Conservation (phyloP, 768 basidiomycete species). For the Rhodotorula graminis region DNA sequence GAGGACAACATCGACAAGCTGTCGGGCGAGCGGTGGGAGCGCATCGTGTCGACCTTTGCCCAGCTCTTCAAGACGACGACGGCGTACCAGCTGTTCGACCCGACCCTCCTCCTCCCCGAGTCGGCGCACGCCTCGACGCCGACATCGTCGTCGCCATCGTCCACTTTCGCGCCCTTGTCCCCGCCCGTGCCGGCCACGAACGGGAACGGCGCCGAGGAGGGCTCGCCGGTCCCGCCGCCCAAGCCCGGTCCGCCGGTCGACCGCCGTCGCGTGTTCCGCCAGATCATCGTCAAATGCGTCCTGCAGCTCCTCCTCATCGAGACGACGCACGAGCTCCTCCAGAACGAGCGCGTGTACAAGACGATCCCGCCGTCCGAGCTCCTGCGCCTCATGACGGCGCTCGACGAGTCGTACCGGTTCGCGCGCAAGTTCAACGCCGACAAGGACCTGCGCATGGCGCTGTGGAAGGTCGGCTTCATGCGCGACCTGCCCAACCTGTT, state of each 20-base stretch:
- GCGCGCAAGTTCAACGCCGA: conserved; percentile 97
- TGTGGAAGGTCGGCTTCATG: conserved; percentile 99
- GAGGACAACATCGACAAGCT: conserved; percentile 89
- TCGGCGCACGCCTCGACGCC: conserved; percentile 60
- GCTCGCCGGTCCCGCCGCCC: conserved; percentile 6
- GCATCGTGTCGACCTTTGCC: conserved; percentile 84
- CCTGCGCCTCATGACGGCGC: conserved; percentile 84
- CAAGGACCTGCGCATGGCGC: conserved; percentile 87
- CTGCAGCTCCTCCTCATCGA: conserved; percentile 93
- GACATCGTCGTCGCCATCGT: conserved; percentile 38
- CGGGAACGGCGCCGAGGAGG: conserved; percentile 18
- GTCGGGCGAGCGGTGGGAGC: conserved; percentile 78
- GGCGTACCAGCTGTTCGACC: conserved; percentile 93
- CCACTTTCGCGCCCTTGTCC: conserved; percentile 61
- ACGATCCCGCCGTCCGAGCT: conserved; percentile 93
- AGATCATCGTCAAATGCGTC: conserved; percentile 99
- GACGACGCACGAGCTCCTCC: conserved; percentile 89
- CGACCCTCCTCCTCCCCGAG: conserved; percentile 62
- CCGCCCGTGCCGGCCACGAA: conserved; percentile 48
- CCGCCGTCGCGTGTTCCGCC: conserved; percentile 65
- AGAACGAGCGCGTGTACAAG: conserved; percentile 82
- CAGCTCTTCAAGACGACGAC: conserved; percentile 96
- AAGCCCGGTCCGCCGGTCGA: conserved; percentile 30
- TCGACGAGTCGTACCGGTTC: conserved; percentile 97
- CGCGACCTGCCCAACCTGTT: conserved; percentile 95